phyloP scores from a whole-genome alignment of 2,329 filamentous ascomycete species.

The Trichoderma sp. region DNA sequence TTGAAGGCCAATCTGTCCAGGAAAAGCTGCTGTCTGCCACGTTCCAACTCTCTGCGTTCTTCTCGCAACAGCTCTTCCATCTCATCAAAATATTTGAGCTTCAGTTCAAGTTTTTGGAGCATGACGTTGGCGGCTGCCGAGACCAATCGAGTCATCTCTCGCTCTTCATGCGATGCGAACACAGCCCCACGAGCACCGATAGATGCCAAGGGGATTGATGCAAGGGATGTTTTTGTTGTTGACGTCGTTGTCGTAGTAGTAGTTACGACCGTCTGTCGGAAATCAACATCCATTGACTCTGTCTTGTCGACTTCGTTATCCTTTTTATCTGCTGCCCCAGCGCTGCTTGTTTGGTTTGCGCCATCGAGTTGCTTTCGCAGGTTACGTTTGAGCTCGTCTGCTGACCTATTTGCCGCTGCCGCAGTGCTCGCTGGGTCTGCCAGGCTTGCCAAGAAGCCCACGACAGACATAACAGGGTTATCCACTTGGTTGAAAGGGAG shows the following conservation, averaged over 20 bases:
- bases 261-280: slow-evolving; percentile 50
- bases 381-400: slow-evolving; percentile 78
- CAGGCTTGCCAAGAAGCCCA: slow-evolving; percentile 87
- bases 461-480: slow-evolving; percentile 94
- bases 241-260: slow-evolving; percentile 48
- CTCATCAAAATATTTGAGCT: slow-evolving; percentile 93
- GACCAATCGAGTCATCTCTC: slow-evolving; percentile 91
- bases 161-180: slow-evolving; percentile 91
- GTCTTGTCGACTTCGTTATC: slow-evolving; percentile 49
- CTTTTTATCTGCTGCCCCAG: slow-evolving; percentile 56
- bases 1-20: slow-evolving; percentile 88
- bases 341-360: slow-evolving; percentile 32
- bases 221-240: slow-evolving; percentile 50
- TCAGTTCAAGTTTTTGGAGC: slow-evolving; percentile 93
- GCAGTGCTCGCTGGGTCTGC: slow-evolving; percentile 88
- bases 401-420: slow-evolving; percentile 82
- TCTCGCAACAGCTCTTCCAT: slow-evolving; percentile 90
- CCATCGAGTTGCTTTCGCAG: slow-evolving; percentile 75
- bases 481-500: slow-evolving; percentile 89
- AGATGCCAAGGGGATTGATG: slow-evolving; percentile 79
- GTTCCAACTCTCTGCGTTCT: slow-evolving; percentile 88
- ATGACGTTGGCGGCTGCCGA: slow-evolving; percentile 89
- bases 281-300: slow-evolving; percentile 64
- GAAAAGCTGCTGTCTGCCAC: slow-evolving; percentile 88
- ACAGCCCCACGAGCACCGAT: slow-evolving; percentile 83